These are phyloP conservation scores for maize (Zea mays) DNA, from an alignment of 176 grass and related monocot species.

Conservation along the genomic window DNA sequence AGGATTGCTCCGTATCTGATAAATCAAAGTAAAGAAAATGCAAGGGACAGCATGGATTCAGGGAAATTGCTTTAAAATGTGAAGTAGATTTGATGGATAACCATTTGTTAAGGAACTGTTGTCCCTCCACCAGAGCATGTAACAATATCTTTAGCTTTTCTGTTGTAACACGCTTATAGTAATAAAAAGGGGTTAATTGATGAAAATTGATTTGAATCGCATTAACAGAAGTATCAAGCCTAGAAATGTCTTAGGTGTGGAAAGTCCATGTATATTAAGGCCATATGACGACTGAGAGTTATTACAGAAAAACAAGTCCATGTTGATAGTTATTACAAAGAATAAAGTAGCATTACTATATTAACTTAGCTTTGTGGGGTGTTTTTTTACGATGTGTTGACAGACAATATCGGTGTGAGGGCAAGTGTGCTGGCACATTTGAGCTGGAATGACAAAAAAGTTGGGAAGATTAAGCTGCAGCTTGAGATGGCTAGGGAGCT, in stretches of 20 bases:
- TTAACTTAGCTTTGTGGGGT: no score
- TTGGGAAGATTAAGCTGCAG: no score
- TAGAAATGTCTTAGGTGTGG: not conserved
- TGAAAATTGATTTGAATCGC: not conserved
- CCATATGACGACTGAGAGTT: not conserved
- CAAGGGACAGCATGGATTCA: slow-evolving; percentile 18
- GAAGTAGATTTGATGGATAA: not conserved
- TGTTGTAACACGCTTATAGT: not conserved
- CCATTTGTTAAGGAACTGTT: slow-evolving; percentile 11
- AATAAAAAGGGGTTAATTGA: slow-evolving; percentile 1
- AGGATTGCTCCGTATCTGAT: not conserved
- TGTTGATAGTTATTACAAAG: not conserved
- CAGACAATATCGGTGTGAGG: no score
- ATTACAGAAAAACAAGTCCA: not conserved
- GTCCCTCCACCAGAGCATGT: not conserved
- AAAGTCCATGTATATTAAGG: slow-evolving; percentile 14
- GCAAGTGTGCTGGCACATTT: no score
- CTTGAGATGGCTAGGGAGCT: no score
- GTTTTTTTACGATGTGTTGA: no score
- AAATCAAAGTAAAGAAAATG: not conserved
- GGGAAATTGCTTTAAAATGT: not conserved
- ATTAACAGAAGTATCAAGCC: not conserved
- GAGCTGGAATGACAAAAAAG: no score
- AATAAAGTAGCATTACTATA: no score
- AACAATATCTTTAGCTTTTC: not conserved